These are phyloP conservation scores for Lolium rigidum DNA, from an alignment of 176 grass and related monocot genomes.

Conservation along the genomic window DNA sequence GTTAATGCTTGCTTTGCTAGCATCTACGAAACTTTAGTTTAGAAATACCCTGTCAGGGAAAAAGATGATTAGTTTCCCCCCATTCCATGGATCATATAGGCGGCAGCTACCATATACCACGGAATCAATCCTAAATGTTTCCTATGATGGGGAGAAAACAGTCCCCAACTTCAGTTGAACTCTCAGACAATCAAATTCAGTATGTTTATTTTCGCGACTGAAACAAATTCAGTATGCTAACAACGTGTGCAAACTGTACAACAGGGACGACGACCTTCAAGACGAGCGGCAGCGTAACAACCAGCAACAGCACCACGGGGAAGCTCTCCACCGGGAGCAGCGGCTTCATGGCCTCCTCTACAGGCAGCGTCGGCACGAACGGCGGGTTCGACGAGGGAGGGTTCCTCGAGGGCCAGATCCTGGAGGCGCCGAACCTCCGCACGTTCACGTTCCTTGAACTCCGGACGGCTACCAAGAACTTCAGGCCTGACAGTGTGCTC, in stretches of 20 bases:
- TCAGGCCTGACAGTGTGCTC: constrained; percentile 65
- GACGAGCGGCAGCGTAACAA: constrained; percentile 63
- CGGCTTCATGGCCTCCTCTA: constrained; percentile 54
- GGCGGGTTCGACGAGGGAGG: constrained; percentile 30
- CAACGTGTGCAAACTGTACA: not conserved
- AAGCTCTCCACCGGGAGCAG: constrained; percentile 39
- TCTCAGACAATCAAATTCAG: not conserved
- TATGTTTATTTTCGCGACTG: no score
- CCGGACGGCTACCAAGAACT: constrained; percentile 65
- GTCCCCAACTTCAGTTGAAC: not conserved
- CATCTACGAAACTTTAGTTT: not conserved
- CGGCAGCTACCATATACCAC: no score
- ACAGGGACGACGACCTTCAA: constrained; percentile 60
- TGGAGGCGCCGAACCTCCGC: constrained; percentile 75
- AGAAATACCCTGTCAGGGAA: not conserved
- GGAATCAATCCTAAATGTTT: not conserved
- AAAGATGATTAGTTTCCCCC: not conserved
- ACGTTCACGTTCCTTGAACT: constrained; percentile 84
- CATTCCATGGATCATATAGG: not conserved
- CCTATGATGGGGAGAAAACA: not conserved
- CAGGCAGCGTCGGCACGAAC: constrained; percentile 42
- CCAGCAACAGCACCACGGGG: constrained; percentile 65
- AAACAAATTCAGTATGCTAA: not conserved
- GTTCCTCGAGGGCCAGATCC: constrained; percentile 58
- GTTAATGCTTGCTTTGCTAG: not conserved